These are phyloP conservation scores for Scheffersomyces lignosus DNA, from an alignment of 805 yeast genomes.

Conservation along the genomic window DNA sequence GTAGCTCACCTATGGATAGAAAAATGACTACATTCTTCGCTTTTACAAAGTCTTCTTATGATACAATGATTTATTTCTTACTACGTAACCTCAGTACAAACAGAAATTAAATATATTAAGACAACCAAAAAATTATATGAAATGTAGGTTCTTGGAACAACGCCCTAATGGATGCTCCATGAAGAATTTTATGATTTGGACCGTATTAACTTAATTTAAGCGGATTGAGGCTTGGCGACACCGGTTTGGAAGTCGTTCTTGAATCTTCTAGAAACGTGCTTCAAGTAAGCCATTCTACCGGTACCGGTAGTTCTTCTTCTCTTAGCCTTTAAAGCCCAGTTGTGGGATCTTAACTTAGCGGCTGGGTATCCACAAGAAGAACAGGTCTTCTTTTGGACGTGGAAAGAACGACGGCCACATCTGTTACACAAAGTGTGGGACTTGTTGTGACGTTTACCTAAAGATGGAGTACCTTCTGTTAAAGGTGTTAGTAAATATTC, in stretches of 20 bases:
- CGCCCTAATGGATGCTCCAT: background rate
- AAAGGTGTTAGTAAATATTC: slow-evolving; percentile 21
- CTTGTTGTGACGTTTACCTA: slow-evolving; percentile 99
- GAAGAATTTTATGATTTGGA: background rate
- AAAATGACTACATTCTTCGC: too few species aligned
- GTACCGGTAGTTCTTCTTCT: slow-evolving; percentile 99
- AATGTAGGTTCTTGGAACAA: too few species aligned
- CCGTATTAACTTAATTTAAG: slow-evolving; percentile 38
- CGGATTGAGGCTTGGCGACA: slow-evolving; percentile 65
- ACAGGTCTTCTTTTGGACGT: slow-evolving; percentile 98
- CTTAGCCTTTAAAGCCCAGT: slow-evolving; percentile 99
- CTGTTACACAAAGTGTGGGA: slow-evolving; percentile 98
- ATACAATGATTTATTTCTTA: slow-evolving; percentile 2
- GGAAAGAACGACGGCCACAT: slow-evolving; percentile 99
- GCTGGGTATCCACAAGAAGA: slow-evolving; percentile 99
- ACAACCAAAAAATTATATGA: background rate
- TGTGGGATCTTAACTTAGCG: slow-evolving; percentile 96
- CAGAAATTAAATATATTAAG: background rate
- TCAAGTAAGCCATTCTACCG: slow-evolving; percentile 98
- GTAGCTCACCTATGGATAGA: too few species aligned
- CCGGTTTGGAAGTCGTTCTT: slow-evolving; percentile 98
- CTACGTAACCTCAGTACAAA: background rate
- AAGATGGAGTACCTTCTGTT: slow-evolving; percentile 98
- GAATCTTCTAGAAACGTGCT: slow-evolving; percentile 96
- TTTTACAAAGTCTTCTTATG: too few species aligned